These are phyloP conservation scores for Pseudohalonectria lignicola DNA, from an alignment of 2,329 filamentous ascomycete species.

Conservation along the genomic window DNA sequence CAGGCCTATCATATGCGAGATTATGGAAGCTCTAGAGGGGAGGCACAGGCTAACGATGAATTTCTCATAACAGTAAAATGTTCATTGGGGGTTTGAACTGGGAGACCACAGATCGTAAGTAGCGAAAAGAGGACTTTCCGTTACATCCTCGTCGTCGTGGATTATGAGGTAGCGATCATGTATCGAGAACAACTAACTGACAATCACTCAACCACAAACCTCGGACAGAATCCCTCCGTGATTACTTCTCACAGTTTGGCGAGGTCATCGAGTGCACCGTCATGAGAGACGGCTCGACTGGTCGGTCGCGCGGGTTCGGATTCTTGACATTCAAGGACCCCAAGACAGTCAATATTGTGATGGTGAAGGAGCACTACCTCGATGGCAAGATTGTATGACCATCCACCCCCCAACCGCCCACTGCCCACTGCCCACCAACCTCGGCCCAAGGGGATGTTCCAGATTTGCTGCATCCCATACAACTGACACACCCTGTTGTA, in stretches of 20 bases:
- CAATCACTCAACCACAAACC: background rate
- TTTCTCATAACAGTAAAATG: conserved; percentile 79
- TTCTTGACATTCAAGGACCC: conserved; percentile 97
- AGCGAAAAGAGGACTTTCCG: too few relatives aligned
- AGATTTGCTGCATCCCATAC: too few relatives aligned
- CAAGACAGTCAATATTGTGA: conserved; percentile 96
- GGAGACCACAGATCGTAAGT: conserved; percentile 96
- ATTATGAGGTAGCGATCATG: too few relatives aligned
- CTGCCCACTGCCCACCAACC: too few relatives aligned
- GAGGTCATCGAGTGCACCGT: conserved; percentile 97
- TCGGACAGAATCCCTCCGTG: conserved; percentile 79
- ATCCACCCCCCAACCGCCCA: too few relatives aligned
- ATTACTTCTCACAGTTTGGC: conserved; percentile 96
- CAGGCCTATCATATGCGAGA: too few relatives aligned
- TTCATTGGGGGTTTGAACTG: conserved; percentile 98
- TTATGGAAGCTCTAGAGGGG: too few relatives aligned
- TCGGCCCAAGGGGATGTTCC: too few relatives aligned
- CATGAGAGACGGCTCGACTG: conserved; percentile 94
- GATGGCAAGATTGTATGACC: conserved; percentile 99
- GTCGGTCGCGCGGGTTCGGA: conserved; percentile 88
- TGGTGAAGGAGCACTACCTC: conserved; percentile 98
- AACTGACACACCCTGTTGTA: too few relatives aligned
- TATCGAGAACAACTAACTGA: too few relatives aligned
- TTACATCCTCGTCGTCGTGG: too few relatives aligned
- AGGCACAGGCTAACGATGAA: conserved; percentile 14